Conservation (phyloP, 352 stramenopile species). For the Pythium graminicola region DNA sequence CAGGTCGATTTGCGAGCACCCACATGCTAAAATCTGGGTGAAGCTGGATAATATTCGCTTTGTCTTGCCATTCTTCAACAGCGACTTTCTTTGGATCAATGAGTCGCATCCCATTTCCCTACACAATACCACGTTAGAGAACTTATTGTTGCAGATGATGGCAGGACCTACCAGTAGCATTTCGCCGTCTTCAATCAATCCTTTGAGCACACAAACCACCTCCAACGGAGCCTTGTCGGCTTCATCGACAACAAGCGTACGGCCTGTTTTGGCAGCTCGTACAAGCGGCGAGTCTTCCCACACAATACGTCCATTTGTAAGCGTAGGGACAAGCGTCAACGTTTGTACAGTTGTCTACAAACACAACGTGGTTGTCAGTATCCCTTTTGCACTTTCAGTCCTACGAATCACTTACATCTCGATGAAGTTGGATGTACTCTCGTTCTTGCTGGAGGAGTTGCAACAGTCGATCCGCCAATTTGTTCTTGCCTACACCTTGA, state of each 20-base stretch:
- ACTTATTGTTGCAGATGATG: no score
- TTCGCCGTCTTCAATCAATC: slow-evolving; percentile 94
- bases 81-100: slow-evolving; percentile 64
- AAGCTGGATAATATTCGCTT: slow-evolving; percentile 83
- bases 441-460: slow-evolving; percentile 88
- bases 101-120: slow-evolving; percentile 85
- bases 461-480: slow-evolving; percentile 89
- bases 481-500: slow-evolving; percentile 95
- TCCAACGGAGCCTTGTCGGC: slow-evolving; percentile 95
- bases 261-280: slow-evolving; percentile 85
- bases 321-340: slow-evolving; percentile 86
- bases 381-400: not conserved
- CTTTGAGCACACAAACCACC: slow-evolving; percentile 94
- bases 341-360: slow-evolving; percentile 89
- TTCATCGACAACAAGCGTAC: slow-evolving; percentile 94
- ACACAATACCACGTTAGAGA: slow-evolving; percentile 58
- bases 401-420: slow-evolving; percentile 62
- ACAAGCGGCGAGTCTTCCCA: slow-evolving; percentile 94
- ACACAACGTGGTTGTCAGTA: no score
- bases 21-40: slow-evolving; percentile 92
- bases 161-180: slow-evolving; percentile 90
- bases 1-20: slow-evolving; percentile 94
- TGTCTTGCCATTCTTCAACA: slow-evolving; percentile 53
- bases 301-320: slow-evolving; percentile 85
- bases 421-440: slow-evolving; percentile 96